A percentile compares a stretch with the other conserved stretches of the same genome.
Evolutionary conservation across 1,284 basidiomycete genomes (phyloP).

Genomic region (Cutaneotrichosporon mucoides): DNA sequence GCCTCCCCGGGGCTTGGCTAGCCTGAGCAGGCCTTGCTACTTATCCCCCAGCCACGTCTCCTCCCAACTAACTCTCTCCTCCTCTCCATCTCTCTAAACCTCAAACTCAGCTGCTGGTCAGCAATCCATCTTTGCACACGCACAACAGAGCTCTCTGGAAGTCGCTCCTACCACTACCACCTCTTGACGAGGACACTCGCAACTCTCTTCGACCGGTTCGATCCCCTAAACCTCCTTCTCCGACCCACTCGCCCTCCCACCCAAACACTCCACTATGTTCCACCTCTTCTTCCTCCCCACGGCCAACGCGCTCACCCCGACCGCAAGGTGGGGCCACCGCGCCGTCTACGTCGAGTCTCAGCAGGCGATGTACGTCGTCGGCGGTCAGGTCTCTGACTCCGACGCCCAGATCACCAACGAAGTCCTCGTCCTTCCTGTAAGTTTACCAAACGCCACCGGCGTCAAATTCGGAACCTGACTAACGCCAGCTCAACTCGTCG

Average conservation of each 20-base stretch:
- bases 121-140: constrained; percentile 9
- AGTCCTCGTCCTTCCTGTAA: constrained; percentile 42
- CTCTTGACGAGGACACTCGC: constrained; percentile 12
- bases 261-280: constrained; percentile 7
- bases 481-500: constrained; percentile 35
- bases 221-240: neutral
- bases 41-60: neutral
- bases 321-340: constrained; percentile 47
- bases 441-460: too few relatives aligned
- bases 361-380: constrained; percentile 46
- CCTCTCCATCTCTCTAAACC: constrained; percentile 3
- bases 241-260: constrained; percentile 3
- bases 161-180: neutral
- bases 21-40: neutral
- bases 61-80: neutral
- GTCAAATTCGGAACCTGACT: neutral
- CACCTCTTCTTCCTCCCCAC: constrained; percentile 21
- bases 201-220: constrained; percentile 2
- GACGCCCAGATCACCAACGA: constrained; percentile 48
- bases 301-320: constrained; percentile 26
- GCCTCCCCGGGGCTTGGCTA: too few relatives aligned
- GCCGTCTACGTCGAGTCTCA: constrained; percentile 41
- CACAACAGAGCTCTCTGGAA: constrained; percentile 16
- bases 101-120: too few relatives aligned
- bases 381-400: constrained; percentile 37